Conservation (phyloP, 2,329 filamentous ascomycete species). For the Fusarium sororula region DNA sequence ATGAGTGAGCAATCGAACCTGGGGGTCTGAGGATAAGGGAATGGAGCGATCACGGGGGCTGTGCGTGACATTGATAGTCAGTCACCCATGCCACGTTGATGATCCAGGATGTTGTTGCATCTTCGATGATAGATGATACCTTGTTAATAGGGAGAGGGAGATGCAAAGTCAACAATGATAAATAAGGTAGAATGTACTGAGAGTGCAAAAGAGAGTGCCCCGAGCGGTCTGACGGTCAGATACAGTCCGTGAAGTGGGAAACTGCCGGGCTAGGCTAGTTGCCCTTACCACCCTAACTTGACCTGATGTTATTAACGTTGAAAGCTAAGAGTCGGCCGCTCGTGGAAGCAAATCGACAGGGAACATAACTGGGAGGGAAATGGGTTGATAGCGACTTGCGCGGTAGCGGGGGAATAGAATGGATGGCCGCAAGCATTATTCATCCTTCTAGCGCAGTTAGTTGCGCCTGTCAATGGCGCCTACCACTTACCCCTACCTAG, state of each 20-base stretch:
- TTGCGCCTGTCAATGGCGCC: slow-evolving; percentile 34
- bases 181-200: background rate
- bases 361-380: background rate
- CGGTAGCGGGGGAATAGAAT: slow-evolving; percentile 26
- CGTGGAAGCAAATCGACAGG: slow-evolving; percentile 7
- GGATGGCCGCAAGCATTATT: slow-evolving; percentile 28
- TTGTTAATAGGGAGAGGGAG: slow-evolving; percentile 15
- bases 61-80: slow-evolving; percentile 27
- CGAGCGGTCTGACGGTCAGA: slow-evolving; percentile 7
- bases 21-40: slow-evolving; percentile 11
- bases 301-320: background rate
- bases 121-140: slow-evolving; percentile 5
- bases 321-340: slow-evolving; percentile 26
- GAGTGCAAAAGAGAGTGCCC: background rate
- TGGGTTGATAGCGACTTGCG: slow-evolving; percentile 22
- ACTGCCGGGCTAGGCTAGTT: slow-evolving; percentile 9
- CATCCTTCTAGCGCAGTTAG: slow-evolving; percentile 32
- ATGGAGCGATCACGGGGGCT: slow-evolving; percentile 25
- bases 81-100: slow-evolving; percentile 12
- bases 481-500: slow-evolving; percentile 16
- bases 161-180: slow-evolving; percentile 5
- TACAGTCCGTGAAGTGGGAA: slow-evolving; percentile 11
- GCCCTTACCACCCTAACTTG: background rate
- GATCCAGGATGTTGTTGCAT: slow-evolving; percentile 23
- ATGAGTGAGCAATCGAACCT: slow-evolving; percentile 21